Percentiles rank a stretch among this genome's conserved stretches.
Conservation (phyloP, 257 asterid species). For the Rauvolfia tetraphylla region DNA sequence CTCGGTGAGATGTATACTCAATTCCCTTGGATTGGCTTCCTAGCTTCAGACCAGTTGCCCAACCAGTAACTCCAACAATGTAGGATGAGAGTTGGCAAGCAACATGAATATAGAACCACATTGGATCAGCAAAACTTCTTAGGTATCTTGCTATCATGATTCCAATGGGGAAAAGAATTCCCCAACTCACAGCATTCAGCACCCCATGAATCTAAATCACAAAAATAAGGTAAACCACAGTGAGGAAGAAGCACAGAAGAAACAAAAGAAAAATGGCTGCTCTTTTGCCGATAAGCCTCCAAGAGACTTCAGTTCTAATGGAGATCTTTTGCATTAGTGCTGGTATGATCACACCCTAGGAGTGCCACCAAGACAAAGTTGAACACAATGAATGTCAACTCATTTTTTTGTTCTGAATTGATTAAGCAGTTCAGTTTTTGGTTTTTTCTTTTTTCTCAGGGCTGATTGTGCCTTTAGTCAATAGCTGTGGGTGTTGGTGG, state of each 20-base stretch:
- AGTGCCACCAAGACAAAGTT: no score
- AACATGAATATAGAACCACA: slow-evolving; percentile 28
- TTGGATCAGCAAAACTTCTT: slow-evolving; percentile 24
- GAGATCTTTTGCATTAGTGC: no score
- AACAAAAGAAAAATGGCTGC: background rate
- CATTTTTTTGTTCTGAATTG: no score
- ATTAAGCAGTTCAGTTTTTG: no score
- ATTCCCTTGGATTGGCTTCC: slow-evolving; percentile 27
- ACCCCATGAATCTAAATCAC: slow-evolving; percentile 22
- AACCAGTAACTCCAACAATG: slow-evolving; percentile 29
- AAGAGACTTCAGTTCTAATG: no score
- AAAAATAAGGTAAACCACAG: background rate
- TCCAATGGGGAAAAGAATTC: slow-evolving; percentile 28
- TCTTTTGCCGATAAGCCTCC: background rate
- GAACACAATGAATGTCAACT: no score
- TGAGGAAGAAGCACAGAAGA: no score
- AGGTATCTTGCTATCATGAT: slow-evolving; percentile 24
- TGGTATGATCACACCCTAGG: no score
- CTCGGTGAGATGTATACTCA: slow-evolving; percentile 14
- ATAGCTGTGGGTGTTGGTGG: no score
- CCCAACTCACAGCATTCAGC: slow-evolving; percentile 29
- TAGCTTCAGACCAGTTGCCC: slow-evolving; percentile 26
- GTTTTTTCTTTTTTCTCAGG: no score
- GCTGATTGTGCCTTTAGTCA: no score
- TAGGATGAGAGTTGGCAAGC: slow-evolving; percentile 24